Percentiles rank a stretch among this genome's conserved stretches.
These are phyloP conservation scores for Primulina eburnea DNA, from an alignment of 257 asterid species.

Conservation along the genomic window DNA sequence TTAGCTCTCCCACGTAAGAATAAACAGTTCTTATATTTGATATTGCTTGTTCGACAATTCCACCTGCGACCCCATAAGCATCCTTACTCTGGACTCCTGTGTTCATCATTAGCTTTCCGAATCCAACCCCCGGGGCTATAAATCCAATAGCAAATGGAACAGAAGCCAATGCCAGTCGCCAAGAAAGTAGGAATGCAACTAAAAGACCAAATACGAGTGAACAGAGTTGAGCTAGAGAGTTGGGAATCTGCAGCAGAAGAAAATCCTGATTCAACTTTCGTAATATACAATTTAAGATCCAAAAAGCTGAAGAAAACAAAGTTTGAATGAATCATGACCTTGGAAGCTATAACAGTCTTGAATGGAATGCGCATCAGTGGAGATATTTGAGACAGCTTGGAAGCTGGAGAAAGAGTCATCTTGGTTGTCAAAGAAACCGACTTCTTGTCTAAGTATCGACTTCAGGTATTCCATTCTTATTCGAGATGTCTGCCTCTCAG, in stretches of 20 bases:
- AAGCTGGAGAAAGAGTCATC: slow-evolving; percentile 34
- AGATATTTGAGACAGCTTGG: slow-evolving; percentile 36
- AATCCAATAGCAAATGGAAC: slow-evolving; percentile 38
- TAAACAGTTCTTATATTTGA: slow-evolving; percentile 44
- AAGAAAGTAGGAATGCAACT: slow-evolving; percentile 39
- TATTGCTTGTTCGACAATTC: slow-evolving; percentile 40
- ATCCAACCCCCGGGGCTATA: slow-evolving; percentile 33
- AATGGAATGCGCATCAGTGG: slow-evolving; percentile 38
- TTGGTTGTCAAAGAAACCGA: slow-evolving; percentile 40
- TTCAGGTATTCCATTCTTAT: slow-evolving; percentile 34
- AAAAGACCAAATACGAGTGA: slow-evolving; percentile 27
- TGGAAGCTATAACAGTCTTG: slow-evolving; percentile 42
- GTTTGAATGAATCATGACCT: slow-evolving; percentile 25
- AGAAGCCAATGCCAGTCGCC: slow-evolving; percentile 43
- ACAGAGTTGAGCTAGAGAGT: slow-evolving; percentile 32
- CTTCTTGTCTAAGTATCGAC: slow-evolving; percentile 50
- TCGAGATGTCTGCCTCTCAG: slow-evolving; percentile 51
- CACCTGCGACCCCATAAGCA: slow-evolving; percentile 43
- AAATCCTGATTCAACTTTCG: not conserved
- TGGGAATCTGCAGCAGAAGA: slow-evolving; percentile 41
- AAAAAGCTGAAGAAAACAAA: not conserved
- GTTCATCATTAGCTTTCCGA: slow-evolving; percentile 35
- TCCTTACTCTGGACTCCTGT: slow-evolving; percentile 32
- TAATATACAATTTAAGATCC: not conserved
- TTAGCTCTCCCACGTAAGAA: slow-evolving; percentile 40